These are phyloP conservation scores for Lentinula raphanica DNA, from an alignment of 768 basidiomycete genomes.

Conservation along the genomic window DNA sequence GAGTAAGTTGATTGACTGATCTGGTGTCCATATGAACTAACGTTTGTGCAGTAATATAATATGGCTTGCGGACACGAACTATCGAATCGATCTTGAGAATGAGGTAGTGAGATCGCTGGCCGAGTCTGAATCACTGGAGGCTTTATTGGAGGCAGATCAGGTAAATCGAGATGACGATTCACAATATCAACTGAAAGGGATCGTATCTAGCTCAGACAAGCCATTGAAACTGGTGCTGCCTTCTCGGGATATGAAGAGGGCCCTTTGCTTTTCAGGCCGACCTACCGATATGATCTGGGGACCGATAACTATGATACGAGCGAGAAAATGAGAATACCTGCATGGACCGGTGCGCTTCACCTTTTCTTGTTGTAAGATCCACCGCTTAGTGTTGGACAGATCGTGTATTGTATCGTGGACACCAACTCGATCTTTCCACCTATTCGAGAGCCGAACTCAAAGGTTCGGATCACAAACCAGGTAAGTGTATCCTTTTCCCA, in stretches of 20 bases:
- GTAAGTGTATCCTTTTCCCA: slow-evolving; percentile 29
- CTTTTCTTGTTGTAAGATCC: not conserved
- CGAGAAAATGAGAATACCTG: slow-evolving; percentile 94
- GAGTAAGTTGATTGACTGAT: slow-evolving; percentile 52
- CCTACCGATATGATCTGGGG: slow-evolving; percentile 84
- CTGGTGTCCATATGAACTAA: not conserved
- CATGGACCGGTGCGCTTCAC: slow-evolving; percentile 79
- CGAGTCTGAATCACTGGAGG: slow-evolving; percentile 59
- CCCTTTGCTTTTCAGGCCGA: slow-evolving; percentile 86
- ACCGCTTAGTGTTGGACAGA: slow-evolving; percentile 43
- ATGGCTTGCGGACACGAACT: slow-evolving; percentile 95
- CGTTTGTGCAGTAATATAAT: slow-evolving; percentile 67
- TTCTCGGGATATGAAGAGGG: slow-evolving; percentile 88
- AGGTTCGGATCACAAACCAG: slow-evolving; percentile 95
- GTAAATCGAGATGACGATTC: slow-evolving; percentile 30
- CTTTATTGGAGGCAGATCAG: slow-evolving; percentile 81
- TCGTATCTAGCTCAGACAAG: slow-evolving; percentile 55
- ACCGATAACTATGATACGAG: slow-evolving; percentile 90
- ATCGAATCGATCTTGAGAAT: slow-evolving; percentile 86
- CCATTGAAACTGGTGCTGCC: slow-evolving; percentile 65
- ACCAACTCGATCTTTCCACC: slow-evolving; percentile 60
- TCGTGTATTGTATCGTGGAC: slow-evolving; percentile 84
- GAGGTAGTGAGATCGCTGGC: slow-evolving; percentile 69
- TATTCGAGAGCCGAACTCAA: slow-evolving; percentile 83
- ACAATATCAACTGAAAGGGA: not conserved